phyloP scores from a whole-genome alignment of 768 basidiomycete species.

The Dictyophora rubrovolvata region DNA sequence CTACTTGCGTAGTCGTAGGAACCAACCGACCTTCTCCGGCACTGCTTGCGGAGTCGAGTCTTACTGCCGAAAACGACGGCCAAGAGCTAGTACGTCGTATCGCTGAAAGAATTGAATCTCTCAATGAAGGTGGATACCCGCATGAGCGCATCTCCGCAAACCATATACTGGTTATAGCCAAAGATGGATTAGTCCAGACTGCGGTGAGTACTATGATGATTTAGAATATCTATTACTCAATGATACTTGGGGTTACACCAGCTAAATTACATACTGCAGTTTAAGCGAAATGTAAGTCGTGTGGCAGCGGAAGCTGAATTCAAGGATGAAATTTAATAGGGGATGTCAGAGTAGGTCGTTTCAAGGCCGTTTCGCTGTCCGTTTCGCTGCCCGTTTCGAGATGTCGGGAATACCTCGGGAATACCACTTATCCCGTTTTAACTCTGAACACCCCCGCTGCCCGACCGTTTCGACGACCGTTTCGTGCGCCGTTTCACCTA shows the following conservation, averaged over 20 bases:
- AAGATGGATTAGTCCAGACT: slow-evolving; percentile 58
- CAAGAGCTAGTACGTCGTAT: slow-evolving; percentile 59
- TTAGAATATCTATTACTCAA: not conserved
- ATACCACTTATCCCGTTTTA: too few species aligned
- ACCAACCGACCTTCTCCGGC: slow-evolving; percentile 66
- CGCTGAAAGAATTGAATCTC: slow-evolving; percentile 59
- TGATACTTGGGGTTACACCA: not conserved
- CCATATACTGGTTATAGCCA: slow-evolving; percentile 50
- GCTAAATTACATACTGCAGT: slow-evolving; percentile 17
- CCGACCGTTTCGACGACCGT: too few species aligned
- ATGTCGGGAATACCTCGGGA: too few species aligned
- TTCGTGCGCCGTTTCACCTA: too few species aligned
- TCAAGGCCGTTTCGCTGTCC: too few species aligned
- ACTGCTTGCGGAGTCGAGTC: slow-evolving; percentile 57
- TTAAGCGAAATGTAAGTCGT: slow-evolving; percentile 75
- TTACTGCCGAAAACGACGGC: slow-evolving; percentile 36
- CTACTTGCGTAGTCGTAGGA: slow-evolving; percentile 70
- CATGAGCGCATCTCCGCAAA: slow-evolving; percentile 65
- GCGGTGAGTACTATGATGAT: slow-evolving; percentile 19
- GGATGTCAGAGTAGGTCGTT: too few species aligned
- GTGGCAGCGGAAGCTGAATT: slow-evolving; percentile 64
- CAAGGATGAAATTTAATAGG: slow-evolving; percentile 42
- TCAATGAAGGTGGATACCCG: slow-evolving; percentile 65
- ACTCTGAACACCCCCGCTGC: too few species aligned
- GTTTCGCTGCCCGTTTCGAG: too few species aligned